Base-by-base conservation (phyloP, 2,329 filamentous ascomycete genomes). In the Aspergillus alliaceus region DNA sequence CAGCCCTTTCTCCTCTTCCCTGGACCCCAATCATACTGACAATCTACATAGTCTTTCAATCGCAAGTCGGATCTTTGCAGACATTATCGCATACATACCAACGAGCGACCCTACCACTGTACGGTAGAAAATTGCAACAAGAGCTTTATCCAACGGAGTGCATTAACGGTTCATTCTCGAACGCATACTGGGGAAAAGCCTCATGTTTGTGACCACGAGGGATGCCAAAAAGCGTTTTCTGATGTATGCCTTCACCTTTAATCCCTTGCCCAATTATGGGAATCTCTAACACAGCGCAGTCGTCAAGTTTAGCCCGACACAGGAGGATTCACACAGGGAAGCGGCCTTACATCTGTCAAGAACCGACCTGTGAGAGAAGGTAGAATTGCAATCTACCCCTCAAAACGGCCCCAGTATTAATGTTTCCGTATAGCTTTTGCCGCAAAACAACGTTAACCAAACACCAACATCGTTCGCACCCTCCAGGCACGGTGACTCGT, bases 141-240 rank as follows among this genome's bases (percentile, higher is more conserved):
- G 66, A 79, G 75, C 63, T 79, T 79, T 60, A 79, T 79, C 58
- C 77, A 79, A 62, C 75, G 77, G 56, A 79, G 77, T 61, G 77
- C 77, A 24, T 64, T 79, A 64, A 79, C 77, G n/a, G 73, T 79
- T 47, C 74, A 79, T 64, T 72, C 75, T 34, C 70, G 76, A 44
- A 77, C 76, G 31, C 74, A 78, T 64, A 77, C 76, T 8, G 76
- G 76, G 39, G 76, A 78, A 61, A 77, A 79, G 61, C 77, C 74
- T 42, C 73, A 78, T 69, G 71, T 74, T 47, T 75, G 73, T 63
- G 75, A 77, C 52, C 69, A 74, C 60, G 72, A 74, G 58, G 74
- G 72, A 39, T 78, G 75, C 57, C 72, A 69, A 51, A 78, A 78
- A 58, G 75, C 75, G 29, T 78, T 78, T 58, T 77, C 75, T 53